Evolutionary conservation across 805 yeast genomes (phyloP).

Genomic region (Myxozyma monticola): DNA sequence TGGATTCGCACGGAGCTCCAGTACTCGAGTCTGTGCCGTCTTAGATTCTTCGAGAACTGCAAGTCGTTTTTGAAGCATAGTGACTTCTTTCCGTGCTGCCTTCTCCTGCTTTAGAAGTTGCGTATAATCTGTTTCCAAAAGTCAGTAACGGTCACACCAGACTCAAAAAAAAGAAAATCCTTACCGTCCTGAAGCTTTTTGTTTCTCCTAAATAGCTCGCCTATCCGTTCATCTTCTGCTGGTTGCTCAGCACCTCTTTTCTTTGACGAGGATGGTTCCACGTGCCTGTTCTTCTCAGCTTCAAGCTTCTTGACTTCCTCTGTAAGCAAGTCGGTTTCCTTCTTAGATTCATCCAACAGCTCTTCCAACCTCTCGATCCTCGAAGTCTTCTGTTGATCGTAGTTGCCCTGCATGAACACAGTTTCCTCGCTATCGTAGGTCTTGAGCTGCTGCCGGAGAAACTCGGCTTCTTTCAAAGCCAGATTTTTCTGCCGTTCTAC

Average conservation of each 20-base stretch:
- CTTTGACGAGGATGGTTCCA: constrained; percentile 27
- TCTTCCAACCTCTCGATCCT: constrained; percentile 44
- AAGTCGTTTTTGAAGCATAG: constrained; percentile 43
- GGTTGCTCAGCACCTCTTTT: constrained; percentile 10
- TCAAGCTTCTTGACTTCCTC: constrained; percentile 34
- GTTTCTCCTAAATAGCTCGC: constrained; percentile 46
- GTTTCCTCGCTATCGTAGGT: constrained; percentile 46
- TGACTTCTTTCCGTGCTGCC: constrained; percentile 29
- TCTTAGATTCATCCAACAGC: constrained; percentile 57
- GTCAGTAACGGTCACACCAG: neutral
- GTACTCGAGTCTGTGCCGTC: constrained; percentile 48
- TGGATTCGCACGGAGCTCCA: constrained; percentile 70
- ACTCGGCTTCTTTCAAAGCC: constrained; percentile 58
- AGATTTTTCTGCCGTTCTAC: constrained; percentile 48
- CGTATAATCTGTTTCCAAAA: constrained; percentile 19
- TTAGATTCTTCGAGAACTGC: constrained; percentile 41
- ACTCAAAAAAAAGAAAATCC: neutral
- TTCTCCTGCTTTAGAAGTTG: constrained; percentile 14
- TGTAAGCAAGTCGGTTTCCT: constrained; percentile 49
- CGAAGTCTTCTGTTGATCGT: constrained; percentile 27
- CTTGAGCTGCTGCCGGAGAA: constrained; percentile 57
- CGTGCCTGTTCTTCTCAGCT: constrained; percentile 17
- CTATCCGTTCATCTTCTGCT: constrained; percentile 36
- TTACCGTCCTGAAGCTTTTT: constrained; percentile 38
- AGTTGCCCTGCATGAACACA: constrained; percentile 23